Evolutionary conservation across 305 asterid genomes (phyloP), one percentile per base, ranked within the genome.

Genomic region (Petunia hybrid): DNA sequence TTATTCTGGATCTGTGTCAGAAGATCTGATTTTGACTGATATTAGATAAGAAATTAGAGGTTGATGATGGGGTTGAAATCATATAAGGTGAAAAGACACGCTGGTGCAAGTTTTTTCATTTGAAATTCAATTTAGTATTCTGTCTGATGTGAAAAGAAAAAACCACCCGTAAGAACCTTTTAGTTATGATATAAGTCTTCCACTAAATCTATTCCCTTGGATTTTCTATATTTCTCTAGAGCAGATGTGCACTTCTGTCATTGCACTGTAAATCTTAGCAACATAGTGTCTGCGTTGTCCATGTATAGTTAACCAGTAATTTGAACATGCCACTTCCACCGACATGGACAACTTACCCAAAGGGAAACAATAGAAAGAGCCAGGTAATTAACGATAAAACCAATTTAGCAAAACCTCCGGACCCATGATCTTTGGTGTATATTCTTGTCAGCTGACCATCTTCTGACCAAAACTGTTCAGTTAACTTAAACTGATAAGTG

Each of bases 381-480:
- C 61, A 14, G 14, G 43, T 10, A 41, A 41, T 70, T 42, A 46
- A 31, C 12, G 77, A 31, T 46, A 46, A 70, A 67, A 31, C 40
- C 31, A 46, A 70, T 42, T 22, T 46, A 45, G 31, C 22, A 41
- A 70, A 46, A 45, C 46, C 77, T 39, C 4, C 14, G 9, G 77
- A 70, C 16, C 57, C 77, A 46, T 45, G 12, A 31, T 70, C 77
- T 46, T 10, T 12, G 7, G 42, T 70, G 60, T 31, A 10, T 9
- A 0, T 22, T 46, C 22, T 22, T 70, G 77, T 22, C 59, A 45
- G 76, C 59, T 5, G 60, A 46, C 41, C 42, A 70, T 70, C 41
- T 10, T 46, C 42, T 70, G 77, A 70, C 43, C 60, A 70, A 45
- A 45, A 10, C 77, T 70, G 41, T 70, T 22, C 60, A 70, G 60